phyloP scores from a whole-genome alignment of 805 yeast genomes.

The Candida pseudofarinosa region DNA sequence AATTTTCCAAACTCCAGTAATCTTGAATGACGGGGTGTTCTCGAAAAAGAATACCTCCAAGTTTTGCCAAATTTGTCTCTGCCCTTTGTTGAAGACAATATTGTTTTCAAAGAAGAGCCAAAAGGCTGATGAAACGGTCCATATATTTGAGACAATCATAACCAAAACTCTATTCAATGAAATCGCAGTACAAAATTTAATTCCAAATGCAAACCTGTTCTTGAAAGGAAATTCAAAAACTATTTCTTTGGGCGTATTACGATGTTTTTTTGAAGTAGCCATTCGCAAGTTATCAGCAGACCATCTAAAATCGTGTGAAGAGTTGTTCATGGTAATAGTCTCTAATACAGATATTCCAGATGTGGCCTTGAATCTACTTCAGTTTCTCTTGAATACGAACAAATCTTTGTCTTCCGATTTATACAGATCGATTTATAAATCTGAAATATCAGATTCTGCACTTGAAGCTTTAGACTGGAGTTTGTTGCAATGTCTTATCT shows the following conservation, averaged over 20 bases:
- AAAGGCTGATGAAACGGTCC: background rate
- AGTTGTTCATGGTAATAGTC: conserved; percentile 41
- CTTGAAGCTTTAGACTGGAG: conserved; percentile 34
- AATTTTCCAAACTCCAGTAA: conserved; percentile 20
- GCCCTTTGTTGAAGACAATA: conserved; percentile 9
- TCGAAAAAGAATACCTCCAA: conserved; percentile 27
- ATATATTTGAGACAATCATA: conserved; percentile 1
- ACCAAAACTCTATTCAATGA: conserved; percentile 12
- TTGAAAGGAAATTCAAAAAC: conserved; percentile 15
- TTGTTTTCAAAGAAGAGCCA: background rate
- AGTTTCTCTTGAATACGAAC: conserved; percentile 45
- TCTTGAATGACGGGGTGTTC: conserved; percentile 17
- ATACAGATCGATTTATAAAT: conserved; percentile 36
- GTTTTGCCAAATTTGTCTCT: conserved; percentile 23
- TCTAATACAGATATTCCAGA: conserved; percentile 25
- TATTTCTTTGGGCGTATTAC: conserved; percentile 9
- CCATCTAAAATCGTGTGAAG: conserved; percentile 43
- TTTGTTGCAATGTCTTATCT: conserved; percentile 45
- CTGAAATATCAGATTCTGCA: conserved; percentile 15
- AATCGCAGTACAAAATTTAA: conserved; percentile 13
- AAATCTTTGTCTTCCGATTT: conserved; percentile 53
- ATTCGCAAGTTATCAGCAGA: conserved; percentile 26
- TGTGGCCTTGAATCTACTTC: conserved; percentile 41
- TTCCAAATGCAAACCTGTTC: conserved; percentile 26
- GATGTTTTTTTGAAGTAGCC: conserved; percentile 20